Conservation (phyloP, 2,329 filamentous ascomycete genomes). For the Botryotinia globosa region DNA sequence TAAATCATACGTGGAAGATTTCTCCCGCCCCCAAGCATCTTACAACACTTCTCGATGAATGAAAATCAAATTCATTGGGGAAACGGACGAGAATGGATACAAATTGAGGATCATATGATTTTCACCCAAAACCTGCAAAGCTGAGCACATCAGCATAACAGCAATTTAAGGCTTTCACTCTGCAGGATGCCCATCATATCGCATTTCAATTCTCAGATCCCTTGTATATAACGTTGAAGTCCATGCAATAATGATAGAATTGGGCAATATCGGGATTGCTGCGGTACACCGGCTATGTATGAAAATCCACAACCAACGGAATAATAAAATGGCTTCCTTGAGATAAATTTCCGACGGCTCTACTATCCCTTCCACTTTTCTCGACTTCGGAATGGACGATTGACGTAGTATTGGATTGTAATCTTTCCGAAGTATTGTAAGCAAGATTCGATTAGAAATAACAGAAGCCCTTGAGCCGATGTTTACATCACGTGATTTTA, state of each 20-base stretch:
- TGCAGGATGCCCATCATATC: slow-evolving; percentile 13
- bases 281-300: neutral
- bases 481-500: neutral
- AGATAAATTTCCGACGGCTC: neutral
- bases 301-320: neutral
- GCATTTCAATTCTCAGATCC: neutral
- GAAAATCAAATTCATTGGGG: neutral
- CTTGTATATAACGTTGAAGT: slow-evolving; percentile 1
- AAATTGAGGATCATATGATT: slow-evolving; percentile 16
- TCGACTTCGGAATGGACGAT: neutral
- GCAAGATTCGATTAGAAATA: neutral
- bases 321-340: neutral
- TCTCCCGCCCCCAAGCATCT: neutral
- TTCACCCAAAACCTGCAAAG: slow-evolving; percentile 16
- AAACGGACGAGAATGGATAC: neutral
- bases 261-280: neutral
- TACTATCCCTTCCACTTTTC: neutral
- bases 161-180: neutral
- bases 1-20: slow-evolving; percentile 23
- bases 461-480: neutral
- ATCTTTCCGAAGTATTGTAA: neutral
- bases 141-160: slow-evolving; percentile 19
- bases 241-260: slow-evolving; percentile 7
- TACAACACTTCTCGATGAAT: neutral
- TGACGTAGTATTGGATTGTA: neutral